phyloP scores from a whole-genome alignment of 2,329 filamentous ascomycete genomes.

The Hypoxylon sp. region DNA sequence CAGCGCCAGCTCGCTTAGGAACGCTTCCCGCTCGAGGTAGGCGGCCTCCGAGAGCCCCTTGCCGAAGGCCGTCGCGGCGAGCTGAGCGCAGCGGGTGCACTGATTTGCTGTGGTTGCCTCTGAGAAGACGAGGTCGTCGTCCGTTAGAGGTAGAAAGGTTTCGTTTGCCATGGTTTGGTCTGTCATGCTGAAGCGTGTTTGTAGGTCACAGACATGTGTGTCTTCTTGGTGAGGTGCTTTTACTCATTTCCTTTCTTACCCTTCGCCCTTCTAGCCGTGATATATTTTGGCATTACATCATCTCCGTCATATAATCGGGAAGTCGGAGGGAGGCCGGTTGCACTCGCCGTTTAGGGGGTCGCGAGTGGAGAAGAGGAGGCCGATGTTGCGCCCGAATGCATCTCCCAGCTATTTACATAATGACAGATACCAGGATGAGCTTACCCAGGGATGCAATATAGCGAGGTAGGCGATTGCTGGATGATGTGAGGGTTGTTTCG shows the following conservation, averaged over 20 bases:
- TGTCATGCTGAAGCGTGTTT: too few relatives aligned
- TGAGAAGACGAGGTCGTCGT: constrained; percentile 14
- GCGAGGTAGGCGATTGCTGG: too few relatives aligned
- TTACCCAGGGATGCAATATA: too few relatives aligned
- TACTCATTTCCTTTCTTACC: too few relatives aligned
- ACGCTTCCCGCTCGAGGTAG: constrained; percentile 27
- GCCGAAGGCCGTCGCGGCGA: constrained; percentile 28
- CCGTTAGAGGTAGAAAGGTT: too few relatives aligned
- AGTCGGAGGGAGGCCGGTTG: too few relatives aligned
- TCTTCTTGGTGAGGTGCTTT: too few relatives aligned
- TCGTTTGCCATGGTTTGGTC: too few relatives aligned
- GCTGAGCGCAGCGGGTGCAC: constrained; percentile 18
- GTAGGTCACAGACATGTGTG: too few relatives aligned
- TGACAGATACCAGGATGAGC: background rate
- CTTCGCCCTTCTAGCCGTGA: too few relatives aligned
- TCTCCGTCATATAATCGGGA: background rate
- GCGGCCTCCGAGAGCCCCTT: constrained; percentile 17
- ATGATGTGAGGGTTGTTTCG: too few relatives aligned
- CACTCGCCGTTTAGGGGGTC: background rate
- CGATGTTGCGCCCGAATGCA: background rate
- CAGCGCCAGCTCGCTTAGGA: constrained; percentile 14
- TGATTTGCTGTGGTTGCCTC: constrained; percentile 19
- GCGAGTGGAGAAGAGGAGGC: too few relatives aligned
- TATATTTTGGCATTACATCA: background rate
- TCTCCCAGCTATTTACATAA: background rate